These are phyloP conservation scores for Talaromyces nanjingensis DNA, from an alignment of 495 filamentous ascomycete species.

Conservation along the genomic window DNA sequence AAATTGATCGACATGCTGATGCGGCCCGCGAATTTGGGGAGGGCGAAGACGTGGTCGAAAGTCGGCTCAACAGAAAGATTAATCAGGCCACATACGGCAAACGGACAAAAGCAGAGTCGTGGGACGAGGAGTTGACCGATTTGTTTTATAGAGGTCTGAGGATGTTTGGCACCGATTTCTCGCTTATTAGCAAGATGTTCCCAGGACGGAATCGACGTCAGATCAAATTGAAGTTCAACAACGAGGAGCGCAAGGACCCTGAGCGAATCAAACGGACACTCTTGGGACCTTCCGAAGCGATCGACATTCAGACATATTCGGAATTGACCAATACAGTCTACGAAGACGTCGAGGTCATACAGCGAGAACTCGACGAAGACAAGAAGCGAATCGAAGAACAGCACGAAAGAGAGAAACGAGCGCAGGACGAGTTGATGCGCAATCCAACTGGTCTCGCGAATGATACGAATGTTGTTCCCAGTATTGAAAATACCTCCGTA, in stretches of 20 bases:
- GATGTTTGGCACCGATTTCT: constrained; percentile 92
- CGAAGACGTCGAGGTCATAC: constrained; percentile 46
- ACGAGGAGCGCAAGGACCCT: constrained; percentile 77
- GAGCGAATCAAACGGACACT: constrained; percentile 62
- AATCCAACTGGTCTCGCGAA: constrained; percentile 28
- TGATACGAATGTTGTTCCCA: constrained; percentile 27
- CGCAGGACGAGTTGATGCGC: constrained; percentile 45
- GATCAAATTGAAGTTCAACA: constrained; percentile 88
- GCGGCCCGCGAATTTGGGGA: constrained; percentile 54
- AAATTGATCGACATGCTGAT: constrained; percentile 69
- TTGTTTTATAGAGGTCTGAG: constrained; percentile 76
- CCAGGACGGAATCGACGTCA: constrained; percentile 64
- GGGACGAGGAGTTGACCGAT: constrained; percentile 72
- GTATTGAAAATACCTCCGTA: constrained; percentile 31
- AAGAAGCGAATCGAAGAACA: constrained; percentile 58
- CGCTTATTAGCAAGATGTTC: constrained; percentile 80
- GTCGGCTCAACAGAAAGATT: constrained; percentile 70
- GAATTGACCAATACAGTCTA: constrained; percentile 50
- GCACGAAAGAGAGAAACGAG: constrained; percentile 51
- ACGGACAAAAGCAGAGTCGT: constrained; percentile 61
- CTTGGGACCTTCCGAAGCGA: constrained; percentile 47
- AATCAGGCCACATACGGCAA: constrained; percentile 70
- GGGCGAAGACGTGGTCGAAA: constrained; percentile 60
- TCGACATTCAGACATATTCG: constrained; percentile 63
- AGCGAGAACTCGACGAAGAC: constrained; percentile 65